Evolutionary conservation across 768 basidiomycete genomes (phyloP), one percentile per base, ranked within the genome.

Genomic region (Inosperma sp.): DNA sequence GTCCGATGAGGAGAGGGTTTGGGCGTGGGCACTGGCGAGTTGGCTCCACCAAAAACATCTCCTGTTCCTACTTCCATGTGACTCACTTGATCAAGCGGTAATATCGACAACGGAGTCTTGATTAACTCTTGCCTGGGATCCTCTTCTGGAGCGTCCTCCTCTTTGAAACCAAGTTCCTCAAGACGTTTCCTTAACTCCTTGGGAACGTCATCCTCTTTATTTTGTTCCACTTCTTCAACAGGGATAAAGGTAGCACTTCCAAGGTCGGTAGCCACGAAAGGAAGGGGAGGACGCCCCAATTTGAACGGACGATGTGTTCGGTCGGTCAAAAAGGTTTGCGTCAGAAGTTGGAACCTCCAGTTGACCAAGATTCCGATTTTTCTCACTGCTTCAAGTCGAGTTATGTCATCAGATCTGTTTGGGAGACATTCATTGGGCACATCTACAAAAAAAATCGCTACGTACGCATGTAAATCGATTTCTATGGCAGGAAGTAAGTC

Each of bases 261-360:
- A 37, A 88, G 82, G 56, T 89, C 86, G 0, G 85, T 86, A 0
- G 86, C 78, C 10, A 88, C 77, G 57, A 88, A 91, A 1, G 83
- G 70, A n/a, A 89, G 73, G 1, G 83, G 83, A 7, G 74, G 78
- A n/a, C 84, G 75, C n/a, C 82, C 76, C 14, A 82, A 63, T 58
- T 81, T 86, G 69, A 91, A 89, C 0, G 86, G 82, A 19, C 85
- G 77, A 56, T 80, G 81, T 0, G 68, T 67, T 34, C 81, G 77
- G 61, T 88, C 86, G 3, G 72, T 63, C 19, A 88, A 66, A 36
- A 81, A 75, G 31, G 73, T 75, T 59, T 85, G 84, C 3, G 80
- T 77, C 43, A 81, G 64, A 27, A 89, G 72, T 61, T 88, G 85
- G 57, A 80, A 85, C 19, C 87, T 76, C 80, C 84, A 83, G 48